Conservation (phyloP, 164 flowering plant species). For the Macadamia tetraphylla region DNA sequence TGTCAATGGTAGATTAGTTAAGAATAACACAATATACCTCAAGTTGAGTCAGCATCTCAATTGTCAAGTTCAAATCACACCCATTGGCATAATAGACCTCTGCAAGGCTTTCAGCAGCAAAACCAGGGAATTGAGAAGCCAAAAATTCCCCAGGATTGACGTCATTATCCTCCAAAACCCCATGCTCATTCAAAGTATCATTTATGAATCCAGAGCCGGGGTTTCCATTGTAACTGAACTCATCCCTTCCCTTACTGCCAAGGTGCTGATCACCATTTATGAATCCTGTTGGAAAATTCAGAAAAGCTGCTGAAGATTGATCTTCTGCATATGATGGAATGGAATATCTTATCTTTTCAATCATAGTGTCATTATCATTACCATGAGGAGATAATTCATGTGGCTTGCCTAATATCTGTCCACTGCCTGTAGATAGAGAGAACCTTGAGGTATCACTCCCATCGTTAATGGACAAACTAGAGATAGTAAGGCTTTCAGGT, state of each 20-base stretch:
- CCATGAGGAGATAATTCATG: slow-evolving; percentile 41
- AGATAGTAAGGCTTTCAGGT: slow-evolving; percentile 47
- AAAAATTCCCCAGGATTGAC: slow-evolving; percentile 65
- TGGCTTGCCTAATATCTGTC: slow-evolving; percentile 38
- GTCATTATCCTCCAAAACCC: slow-evolving; percentile 40
- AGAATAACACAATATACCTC: slow-evolving; percentile 55
- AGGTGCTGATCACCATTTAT: slow-evolving; percentile 38
- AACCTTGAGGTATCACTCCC: slow-evolving; percentile 44
- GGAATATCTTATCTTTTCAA: slow-evolving; percentile 50
- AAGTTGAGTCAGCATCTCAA: slow-evolving; percentile 95
- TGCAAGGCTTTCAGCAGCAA: slow-evolving; percentile 92
- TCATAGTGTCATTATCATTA: slow-evolving; percentile 34
- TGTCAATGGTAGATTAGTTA: neutral
- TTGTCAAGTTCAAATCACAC: slow-evolving; percentile 80
- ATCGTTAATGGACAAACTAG: slow-evolving; percentile 62
- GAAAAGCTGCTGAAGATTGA: slow-evolving; percentile 35
- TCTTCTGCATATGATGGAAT: slow-evolving; percentile 48
- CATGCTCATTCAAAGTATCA: slow-evolving; percentile 44
- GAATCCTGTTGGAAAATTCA: slow-evolving; percentile 36
- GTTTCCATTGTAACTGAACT: slow-evolving; percentile 38
- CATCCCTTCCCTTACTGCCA: slow-evolving; percentile 34
- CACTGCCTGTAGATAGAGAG: slow-evolving; percentile 35
- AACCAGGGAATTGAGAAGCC: slow-evolving; percentile 87
- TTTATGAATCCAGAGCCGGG: slow-evolving; percentile 41
- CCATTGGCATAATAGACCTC: slow-evolving; percentile 84